Evolutionary conservation across 192 early-diverging fungal species (phyloP).

Genomic region (Gamsiella multidivaricata): DNA sequence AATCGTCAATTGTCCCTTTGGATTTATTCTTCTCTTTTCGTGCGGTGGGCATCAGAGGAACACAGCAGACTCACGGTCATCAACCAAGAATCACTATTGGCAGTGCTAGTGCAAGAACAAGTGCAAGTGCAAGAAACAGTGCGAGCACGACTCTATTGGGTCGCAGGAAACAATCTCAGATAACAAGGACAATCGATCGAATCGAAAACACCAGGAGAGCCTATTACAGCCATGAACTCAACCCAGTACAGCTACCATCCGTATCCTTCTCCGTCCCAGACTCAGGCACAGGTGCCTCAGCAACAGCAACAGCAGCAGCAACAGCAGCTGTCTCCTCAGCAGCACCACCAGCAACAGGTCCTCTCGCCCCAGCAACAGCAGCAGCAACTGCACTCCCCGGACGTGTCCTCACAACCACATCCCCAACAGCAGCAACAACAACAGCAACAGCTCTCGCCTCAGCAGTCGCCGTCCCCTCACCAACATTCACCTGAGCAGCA

Average conservation of each 20-base stretch:
- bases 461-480: conserved; percentile 30
- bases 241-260: conserved; percentile 48
- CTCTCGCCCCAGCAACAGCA: conserved; percentile 14
- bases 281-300: conserved; percentile 29
- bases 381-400: conserved; percentile 17
- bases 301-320: conserved; percentile 44
- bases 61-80: neutral
- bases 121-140: too few relatives aligned
- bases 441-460: conserved; percentile 37
- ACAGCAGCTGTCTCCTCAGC: conserved; percentile 23
- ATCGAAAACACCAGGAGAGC: too few relatives aligned
- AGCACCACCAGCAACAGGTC: conserved; percentile 18
- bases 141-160: too few relatives aligned
- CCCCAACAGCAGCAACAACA: conserved; percentile 32
- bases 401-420: conserved; percentile 14
- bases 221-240: conserved; percentile 46
- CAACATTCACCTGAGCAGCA: conserved; percentile 46
- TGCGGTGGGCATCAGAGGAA: neutral
- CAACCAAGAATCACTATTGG: too few relatives aligned
- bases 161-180: too few relatives aligned
- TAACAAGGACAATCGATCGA: too few relatives aligned
- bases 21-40: neutral
- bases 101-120: too few relatives aligned
- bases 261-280: conserved; percentile 50
- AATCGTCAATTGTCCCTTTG: neutral